These are phyloP conservation scores for Haematococcus lacustris DNA, from an alignment of 139 green algal genomes.

Conservation along the genomic window DNA sequence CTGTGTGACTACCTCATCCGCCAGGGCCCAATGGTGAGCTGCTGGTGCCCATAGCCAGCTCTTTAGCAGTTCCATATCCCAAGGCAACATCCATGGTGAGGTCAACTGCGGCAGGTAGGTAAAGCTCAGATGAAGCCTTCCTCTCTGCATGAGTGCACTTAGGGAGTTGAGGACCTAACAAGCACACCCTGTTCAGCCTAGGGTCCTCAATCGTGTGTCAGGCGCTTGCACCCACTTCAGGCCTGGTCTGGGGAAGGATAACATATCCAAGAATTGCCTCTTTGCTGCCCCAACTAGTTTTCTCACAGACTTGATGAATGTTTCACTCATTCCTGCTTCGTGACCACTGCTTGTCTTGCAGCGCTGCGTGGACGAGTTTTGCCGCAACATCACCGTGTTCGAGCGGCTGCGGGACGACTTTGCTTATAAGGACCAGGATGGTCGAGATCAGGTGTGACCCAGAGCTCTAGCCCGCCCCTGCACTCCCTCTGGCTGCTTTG, in stretches of 20 bases:
- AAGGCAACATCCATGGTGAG: not conserved
- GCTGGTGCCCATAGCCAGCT: too few species aligned
- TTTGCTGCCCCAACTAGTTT: too few species aligned
- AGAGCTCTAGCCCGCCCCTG: too few species aligned
- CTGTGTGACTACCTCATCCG: constrained; percentile 83
- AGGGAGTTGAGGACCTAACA: too few species aligned
- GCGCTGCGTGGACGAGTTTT: constrained; percentile 60
- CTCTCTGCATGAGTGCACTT: not conserved
- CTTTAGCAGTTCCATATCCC: not conserved
- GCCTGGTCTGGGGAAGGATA: not conserved
- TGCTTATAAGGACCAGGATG: constrained; percentile 75
- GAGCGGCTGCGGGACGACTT: constrained; percentile 70
- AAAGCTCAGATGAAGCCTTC: not conserved
- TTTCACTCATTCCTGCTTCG: not conserved
- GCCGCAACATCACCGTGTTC: constrained; percentile 47
- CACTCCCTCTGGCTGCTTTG: not conserved
- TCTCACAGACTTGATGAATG: not conserved
- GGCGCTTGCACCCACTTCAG: not conserved
- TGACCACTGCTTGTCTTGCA: constrained; percentile 5
- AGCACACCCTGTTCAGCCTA: not conserved
- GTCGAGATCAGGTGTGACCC: constrained; percentile 60
- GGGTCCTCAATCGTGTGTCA: not conserved
- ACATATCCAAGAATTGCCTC: not conserved
- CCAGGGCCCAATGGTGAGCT: constrained; percentile 61
- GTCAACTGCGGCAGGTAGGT: not conserved